Conservation (phyloP, 345 rosid genomes). For the Eucalyptus erythrocorys region DNA sequence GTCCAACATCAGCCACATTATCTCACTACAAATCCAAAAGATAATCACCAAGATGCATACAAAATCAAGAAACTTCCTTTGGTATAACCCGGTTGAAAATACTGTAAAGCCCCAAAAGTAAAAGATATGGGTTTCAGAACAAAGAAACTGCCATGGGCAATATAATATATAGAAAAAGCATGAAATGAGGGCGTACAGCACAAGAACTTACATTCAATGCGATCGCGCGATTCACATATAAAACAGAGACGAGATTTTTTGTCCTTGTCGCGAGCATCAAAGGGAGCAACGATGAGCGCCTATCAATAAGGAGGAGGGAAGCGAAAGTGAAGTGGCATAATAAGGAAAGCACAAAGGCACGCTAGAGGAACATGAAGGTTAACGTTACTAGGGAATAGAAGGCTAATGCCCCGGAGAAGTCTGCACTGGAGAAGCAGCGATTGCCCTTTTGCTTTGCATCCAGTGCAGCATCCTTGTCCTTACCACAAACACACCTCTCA, state of each 20-base stretch:
- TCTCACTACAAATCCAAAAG: neutral
- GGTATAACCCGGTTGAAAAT: neutral
- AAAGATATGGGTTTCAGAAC: neutral
- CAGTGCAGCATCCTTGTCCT: slow-evolving; percentile 44
- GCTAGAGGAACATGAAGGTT: neutral
- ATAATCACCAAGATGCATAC: neutral
- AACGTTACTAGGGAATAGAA: slow-evolving; percentile 25
- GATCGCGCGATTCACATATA: slow-evolving; percentile 66
- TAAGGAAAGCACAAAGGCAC: neutral
- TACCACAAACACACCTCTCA: slow-evolving; percentile 32
- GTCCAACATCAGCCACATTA: neutral
- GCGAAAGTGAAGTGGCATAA: neutral
- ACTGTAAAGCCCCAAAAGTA: neutral
- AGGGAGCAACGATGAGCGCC: slow-evolving; percentile 76
- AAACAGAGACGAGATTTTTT: slow-evolving; percentile 61
- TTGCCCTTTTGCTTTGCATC: slow-evolving; percentile 60
- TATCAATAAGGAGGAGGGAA: neutral
- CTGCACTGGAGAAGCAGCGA: slow-evolving; percentile 25
- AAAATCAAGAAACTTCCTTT: neutral
- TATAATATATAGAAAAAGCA: neutral
- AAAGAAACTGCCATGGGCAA: neutral
- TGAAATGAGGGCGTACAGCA: neutral
- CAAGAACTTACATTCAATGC: slow-evolving; percentile 13
- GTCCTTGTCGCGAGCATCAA: slow-evolving; percentile 29
- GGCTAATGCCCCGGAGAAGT: slow-evolving; percentile 29